These are phyloP conservation scores for Rhodotorula diobovata DNA, from an alignment of 768 basidiomycete genomes.

Conservation along the genomic window DNA sequence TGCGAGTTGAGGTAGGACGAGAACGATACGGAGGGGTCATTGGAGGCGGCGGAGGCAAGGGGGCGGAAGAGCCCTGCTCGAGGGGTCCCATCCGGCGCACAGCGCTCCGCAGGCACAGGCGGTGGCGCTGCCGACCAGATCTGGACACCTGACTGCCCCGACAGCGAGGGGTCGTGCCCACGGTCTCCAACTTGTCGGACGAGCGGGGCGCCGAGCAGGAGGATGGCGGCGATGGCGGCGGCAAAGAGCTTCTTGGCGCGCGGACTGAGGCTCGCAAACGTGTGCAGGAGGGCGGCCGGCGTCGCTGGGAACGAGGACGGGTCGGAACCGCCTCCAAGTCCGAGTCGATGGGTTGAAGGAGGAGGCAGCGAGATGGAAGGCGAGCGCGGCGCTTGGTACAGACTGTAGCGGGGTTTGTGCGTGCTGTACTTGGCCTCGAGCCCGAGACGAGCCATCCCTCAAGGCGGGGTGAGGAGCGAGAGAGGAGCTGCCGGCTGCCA, in stretches of 20 bases:
- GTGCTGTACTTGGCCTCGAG: neutral
- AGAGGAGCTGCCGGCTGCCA: too few relatives aligned
- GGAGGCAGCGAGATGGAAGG: neutral
- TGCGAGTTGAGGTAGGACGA: constrained; percentile 16
- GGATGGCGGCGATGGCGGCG: neutral
- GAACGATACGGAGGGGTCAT: constrained; percentile 8
- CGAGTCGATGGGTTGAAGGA: too few relatives aligned
- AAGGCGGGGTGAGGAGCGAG: neutral
- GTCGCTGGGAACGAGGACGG: neutral
- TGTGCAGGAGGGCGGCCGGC: neutral
- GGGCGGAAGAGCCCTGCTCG: neutral
- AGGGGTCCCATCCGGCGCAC: neutral
- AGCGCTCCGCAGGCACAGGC: neutral
- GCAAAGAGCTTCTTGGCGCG: neutral
- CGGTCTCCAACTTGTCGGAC: neutral
- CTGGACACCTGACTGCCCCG: too few relatives aligned
- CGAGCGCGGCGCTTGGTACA: neutral
- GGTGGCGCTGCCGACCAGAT: neutral
- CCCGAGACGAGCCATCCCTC: neutral
- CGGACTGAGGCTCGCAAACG: neutral
- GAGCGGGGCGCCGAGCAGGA: neutral
- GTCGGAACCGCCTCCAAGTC: neutral
- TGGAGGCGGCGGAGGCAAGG: neutral
- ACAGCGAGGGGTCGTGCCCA: neutral
- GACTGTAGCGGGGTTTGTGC: neutral